Conservation (phyloP, 108 stramenopile genomes). For the Mediolabrus comicus region DNA sequence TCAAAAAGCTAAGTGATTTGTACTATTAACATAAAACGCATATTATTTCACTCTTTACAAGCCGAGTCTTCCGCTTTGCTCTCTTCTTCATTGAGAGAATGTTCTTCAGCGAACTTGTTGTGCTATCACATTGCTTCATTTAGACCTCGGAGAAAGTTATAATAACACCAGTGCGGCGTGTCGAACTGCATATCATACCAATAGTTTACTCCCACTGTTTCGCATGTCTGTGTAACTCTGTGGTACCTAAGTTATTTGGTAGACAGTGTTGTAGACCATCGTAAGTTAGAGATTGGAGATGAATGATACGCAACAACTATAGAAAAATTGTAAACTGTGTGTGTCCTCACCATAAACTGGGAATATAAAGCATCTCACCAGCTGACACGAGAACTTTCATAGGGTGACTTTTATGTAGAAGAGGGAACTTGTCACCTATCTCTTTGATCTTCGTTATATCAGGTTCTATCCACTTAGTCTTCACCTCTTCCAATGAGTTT, state of each 20-base stretch:
- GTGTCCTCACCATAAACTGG: too few species aligned
- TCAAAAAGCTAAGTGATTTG: conserved; percentile 2
- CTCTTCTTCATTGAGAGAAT: too few species aligned
- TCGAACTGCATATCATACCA: conserved; percentile 98
- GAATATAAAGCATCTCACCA: conserved; percentile 87
- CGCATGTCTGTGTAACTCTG: conserved; percentile 86
- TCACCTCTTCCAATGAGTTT: neutral
- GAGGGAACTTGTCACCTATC: conserved; percentile 11
- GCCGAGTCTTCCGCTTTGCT: neutral
- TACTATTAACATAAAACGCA: conserved; percentile 1
- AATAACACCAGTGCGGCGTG: conserved; percentile 71
- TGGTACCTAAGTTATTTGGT: conserved; percentile 95
- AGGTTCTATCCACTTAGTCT: conserved; percentile 59
- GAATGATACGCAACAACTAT: too few species aligned
- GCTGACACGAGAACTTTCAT: conserved; percentile 32
- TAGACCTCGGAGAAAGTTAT: conserved; percentile 64
- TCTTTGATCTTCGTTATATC: conserved; percentile 34
- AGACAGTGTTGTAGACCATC: too few species aligned
- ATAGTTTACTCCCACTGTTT: conserved; percentile 93
- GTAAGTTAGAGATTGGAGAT: too few species aligned
- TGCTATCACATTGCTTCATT: conserved; percentile 4
- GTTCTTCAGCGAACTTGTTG: too few species aligned
- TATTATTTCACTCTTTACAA: neutral
- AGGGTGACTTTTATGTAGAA: conserved; percentile 40
- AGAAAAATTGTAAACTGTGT: too few species aligned